phyloP scores from a whole-genome alignment of 805 yeast genomes.

The Diddensiella caesifluorescens region DNA sequence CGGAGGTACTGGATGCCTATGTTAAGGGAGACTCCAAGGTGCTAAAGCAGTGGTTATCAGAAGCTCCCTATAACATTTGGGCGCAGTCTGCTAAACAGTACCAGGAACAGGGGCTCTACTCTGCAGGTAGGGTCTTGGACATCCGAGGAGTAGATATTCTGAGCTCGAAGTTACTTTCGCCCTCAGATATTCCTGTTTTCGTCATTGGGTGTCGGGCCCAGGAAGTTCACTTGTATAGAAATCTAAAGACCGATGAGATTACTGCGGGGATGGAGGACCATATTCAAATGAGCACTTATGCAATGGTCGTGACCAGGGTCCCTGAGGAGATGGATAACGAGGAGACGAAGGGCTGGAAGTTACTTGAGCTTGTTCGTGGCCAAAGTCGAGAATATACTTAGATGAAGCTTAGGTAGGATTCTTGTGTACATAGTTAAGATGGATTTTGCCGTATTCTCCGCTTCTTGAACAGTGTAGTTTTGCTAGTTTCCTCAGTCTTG shows the following conservation, averaged over 20 bases:
- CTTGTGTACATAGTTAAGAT: constrained; percentile 1
- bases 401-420: not conserved
- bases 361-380: constrained; percentile 90
- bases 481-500: not conserved
- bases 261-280: constrained; percentile 96
- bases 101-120: constrained; percentile 81
- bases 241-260: constrained; percentile 84
- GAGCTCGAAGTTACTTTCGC: constrained; percentile 80
- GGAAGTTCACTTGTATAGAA: constrained; percentile 85
- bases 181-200: constrained; percentile 85
- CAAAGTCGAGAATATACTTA: constrained; percentile 78
- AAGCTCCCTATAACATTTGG: constrained; percentile 95
- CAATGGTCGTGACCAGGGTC: constrained; percentile 88
- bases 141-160: constrained; percentile 92
- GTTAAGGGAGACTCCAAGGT: constrained; percentile 82
- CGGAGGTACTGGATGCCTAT: constrained; percentile 93
- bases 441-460: constrained; percentile 2
- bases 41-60: constrained; percentile 87
- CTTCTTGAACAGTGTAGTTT: constrained; percentile 4
- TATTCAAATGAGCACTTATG: constrained; percentile 88
- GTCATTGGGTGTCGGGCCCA: constrained; percentile 96
- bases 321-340: constrained; percentile 87
- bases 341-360: constrained; percentile 96
- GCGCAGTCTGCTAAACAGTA: constrained; percentile 89
- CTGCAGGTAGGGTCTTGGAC: constrained; percentile 89